A percentile compares a stretch with the other conserved stretches of the same genome.
phyloP scores from a whole-genome alignment of 2,329 filamentous ascomycete species.

The Furcasterigmium sp. region DNA sequence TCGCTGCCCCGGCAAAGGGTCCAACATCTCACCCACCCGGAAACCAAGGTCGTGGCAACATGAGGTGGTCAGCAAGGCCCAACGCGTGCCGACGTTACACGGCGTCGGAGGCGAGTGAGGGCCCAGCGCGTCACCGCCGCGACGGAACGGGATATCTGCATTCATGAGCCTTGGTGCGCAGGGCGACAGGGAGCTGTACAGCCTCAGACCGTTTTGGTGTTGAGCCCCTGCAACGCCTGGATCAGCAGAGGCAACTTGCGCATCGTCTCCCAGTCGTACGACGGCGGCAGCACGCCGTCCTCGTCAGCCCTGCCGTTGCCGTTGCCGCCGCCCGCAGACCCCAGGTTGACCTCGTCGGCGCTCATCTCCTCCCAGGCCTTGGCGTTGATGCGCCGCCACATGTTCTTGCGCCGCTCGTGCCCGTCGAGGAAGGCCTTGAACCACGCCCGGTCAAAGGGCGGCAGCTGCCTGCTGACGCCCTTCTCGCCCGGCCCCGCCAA shows the following conservation, averaged over 20 bases:
- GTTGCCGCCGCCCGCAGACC: background rate
- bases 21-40: no score
- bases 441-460: conserved; percentile 41
- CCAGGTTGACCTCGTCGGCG: background rate
- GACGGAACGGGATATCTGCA: no score
- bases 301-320: background rate
- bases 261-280: conserved; percentile 4
- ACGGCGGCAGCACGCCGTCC: background rate
- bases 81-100: no score
- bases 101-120: no score
- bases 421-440: conserved; percentile 45
- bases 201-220: background rate
- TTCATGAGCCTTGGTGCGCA: no score
- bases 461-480: conserved; percentile 38
- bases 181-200: no score
- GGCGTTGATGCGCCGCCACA: conserved; percentile 51
- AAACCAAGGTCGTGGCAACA: no score
- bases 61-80: no score
- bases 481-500: conserved; percentile 39
- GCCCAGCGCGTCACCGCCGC: no score
- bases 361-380: conserved; percentile 4
- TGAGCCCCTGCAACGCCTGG: conserved; percentile 3
- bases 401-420: conserved; percentile 48
- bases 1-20: no score
- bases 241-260: conserved; percentile 1